These are phyloP conservation scores for Didymella pomorum DNA, from an alignment of 2,329 filamentous ascomycete species.

Conservation along the genomic window DNA sequence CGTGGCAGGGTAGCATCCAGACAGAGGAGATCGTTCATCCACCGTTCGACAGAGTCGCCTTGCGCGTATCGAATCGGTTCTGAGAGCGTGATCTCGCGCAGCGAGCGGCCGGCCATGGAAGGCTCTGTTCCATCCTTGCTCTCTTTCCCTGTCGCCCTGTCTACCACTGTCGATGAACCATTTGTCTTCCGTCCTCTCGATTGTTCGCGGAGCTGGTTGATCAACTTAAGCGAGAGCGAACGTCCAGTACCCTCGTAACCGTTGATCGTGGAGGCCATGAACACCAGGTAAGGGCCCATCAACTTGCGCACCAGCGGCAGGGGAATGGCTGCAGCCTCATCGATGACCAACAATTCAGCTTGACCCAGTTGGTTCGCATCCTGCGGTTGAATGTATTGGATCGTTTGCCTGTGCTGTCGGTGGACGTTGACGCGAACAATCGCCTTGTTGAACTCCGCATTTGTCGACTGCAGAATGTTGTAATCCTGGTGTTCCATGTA, in stretches of 20 bases:
- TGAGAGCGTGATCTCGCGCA: conserved; percentile 89
- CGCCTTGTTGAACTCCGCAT: conserved; percentile 98
- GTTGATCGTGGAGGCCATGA: conserved; percentile 99
- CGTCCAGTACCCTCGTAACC: conserved; percentile 97
- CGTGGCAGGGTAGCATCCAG: conserved; percentile 89
- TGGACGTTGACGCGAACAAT: conserved; percentile 97
- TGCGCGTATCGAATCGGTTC: conserved; percentile 95
- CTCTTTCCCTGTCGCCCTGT: conserved; percentile 80
- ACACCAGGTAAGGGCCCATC: conserved; percentile 95
- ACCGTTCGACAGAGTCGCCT: conserved; percentile 91
- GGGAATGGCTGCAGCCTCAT: conserved; percentile 96
- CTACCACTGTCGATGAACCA: conserved; percentile 69
- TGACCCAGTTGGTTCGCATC: conserved; percentile 95
- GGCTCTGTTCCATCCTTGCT: conserved; percentile 46
- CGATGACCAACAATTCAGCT: conserved; percentile 93
- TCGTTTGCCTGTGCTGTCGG: conserved; percentile 92
- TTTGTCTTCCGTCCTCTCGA: conserved; percentile 71
- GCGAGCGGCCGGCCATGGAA: conserved; percentile 69
- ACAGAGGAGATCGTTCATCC: conserved; percentile 93
- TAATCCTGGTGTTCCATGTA: conserved; percentile 97
- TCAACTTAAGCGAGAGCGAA: conserved; percentile 93
- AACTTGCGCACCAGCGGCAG: conserved; percentile 90
- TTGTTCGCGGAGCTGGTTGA: conserved; percentile 95
- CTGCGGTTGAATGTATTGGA: conserved; percentile 97
- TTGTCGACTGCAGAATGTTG: conserved; percentile 96